Percentiles rank a stretch among this genome's conserved stretches.
Evolutionary conservation across 129 eudicot genomes (phyloP).

Genomic region (Heracleum sosnowskyi): DNA sequence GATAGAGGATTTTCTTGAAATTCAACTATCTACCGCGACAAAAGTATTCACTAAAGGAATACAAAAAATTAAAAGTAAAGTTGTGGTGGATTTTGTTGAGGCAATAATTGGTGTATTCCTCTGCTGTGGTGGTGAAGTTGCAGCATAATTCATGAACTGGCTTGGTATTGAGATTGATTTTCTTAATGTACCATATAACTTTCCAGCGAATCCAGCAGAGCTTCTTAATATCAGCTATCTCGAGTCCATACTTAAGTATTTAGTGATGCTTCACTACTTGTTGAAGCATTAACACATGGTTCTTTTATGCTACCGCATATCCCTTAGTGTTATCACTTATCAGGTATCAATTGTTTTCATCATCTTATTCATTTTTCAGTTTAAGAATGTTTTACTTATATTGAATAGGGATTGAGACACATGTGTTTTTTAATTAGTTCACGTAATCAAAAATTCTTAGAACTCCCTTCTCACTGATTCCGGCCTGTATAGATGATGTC

Average conservation of each 20-base stretch:
- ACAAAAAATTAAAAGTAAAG: constrained; percentile 46
- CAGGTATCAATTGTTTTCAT: constrained; percentile 40
- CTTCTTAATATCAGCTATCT: constrained; percentile 32
- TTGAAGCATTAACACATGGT: constrained; percentile 95
- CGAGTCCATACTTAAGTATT: constrained; percentile 55
- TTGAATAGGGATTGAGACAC: too few species aligned
- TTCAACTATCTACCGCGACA: constrained; percentile 22
- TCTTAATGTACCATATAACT: constrained; percentile 25
- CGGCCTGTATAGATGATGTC: background rate
- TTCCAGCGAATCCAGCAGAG: constrained; percentile 30
- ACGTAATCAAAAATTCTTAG: background rate
- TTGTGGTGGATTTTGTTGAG: constrained; percentile 76
- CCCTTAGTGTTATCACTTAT: constrained; percentile 73
- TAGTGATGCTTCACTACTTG: constrained; percentile 55
- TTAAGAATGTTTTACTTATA: background rate
- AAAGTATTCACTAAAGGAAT: constrained; percentile 31
- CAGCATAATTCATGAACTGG: constrained; percentile 79
- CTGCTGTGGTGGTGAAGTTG: constrained; percentile 60
- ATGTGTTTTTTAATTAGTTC: background rate
- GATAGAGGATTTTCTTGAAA: constrained; percentile 27
- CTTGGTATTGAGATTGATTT: constrained; percentile 71
- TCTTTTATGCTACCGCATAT: constrained; percentile 78
- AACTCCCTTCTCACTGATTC: background rate
- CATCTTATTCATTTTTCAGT: background rate
- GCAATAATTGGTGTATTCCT: constrained; percentile 80